Base-by-base conservation (phyloP, 2,329 filamentous ascomycete genomes). In the Clonostachys byssicola region DNA sequence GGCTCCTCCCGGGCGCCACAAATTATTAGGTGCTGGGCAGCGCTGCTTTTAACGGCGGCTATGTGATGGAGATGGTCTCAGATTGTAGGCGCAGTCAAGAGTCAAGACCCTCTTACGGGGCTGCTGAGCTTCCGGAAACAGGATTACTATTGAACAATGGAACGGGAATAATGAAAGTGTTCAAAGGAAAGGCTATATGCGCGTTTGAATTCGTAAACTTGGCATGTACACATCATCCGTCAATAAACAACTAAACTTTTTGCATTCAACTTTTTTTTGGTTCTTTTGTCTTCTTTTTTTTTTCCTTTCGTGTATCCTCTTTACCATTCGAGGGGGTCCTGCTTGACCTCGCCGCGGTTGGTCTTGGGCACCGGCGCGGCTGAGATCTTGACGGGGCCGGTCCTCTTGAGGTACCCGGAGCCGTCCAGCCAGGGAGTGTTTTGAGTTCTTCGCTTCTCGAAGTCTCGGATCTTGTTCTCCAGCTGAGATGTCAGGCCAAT, bases 351-450 rank as follows among this genome's bases (percentile, higher is more conserved):
- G 1, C 92, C 92, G 14, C 89, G 75, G 71, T 96, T 96, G 52
- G 92, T 96, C 73, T 85, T 92, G 38, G 92, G 89, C 39, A 96
- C 85, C 6, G 89, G 83, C 12, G 76, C 75, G 17, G 81, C 73
- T 70, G 83, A 82, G 34, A 71, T 78, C 10, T 75, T 72, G 54
- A 84, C 63, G 61, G 72, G 75, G 35, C 80, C 80, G 17, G 72
- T 73, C 43, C 79, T 66, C 70, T 74, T 80, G 49, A 97, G 76
- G 65, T 95, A 97, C 1, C 84, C 89, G 40, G 78, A 84, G 34
- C 92, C 94, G 61, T 96, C 90, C 54, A 97, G 72, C 92, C 92
- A 97, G 4, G 94, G 92, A 18, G 89, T 95, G 51, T 89, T 80
- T 45, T 76, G 68, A 10, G 86, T 86, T 63, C 91, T 82, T 67